Evolutionary conservation across 2,329 filamentous ascomycete genomes (phyloP), one percentile per base, ranked within the genome.

Genomic region (Colletotrichum truncatum): DNA sequence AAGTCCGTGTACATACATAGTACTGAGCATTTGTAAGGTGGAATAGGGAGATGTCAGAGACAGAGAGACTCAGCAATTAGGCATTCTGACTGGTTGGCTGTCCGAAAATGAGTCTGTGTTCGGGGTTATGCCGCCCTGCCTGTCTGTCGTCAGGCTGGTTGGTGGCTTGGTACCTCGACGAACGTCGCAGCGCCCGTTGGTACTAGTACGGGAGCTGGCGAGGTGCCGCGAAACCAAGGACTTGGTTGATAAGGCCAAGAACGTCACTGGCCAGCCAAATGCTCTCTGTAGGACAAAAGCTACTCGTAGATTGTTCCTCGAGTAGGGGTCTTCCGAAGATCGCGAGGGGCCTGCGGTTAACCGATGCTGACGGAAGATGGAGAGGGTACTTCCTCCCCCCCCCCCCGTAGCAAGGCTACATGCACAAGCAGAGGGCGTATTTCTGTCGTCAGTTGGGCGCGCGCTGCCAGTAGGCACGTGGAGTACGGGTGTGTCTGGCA

Each of bases 191-290:
- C n/a, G 48, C 18, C 16, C 25, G 16, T 41, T n/a, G 25, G 53
- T 18, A 38, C 25, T 23, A 26, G 59, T 57, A 63, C 46, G 30
- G 38, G 36, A 11, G 48, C 28, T 41, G 56, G 38, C 56, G 26
- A 61, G 16, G 30, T 30, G 30, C 54, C 16, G 46, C 23, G 38
- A 23, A 59, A 61, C 62, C 62, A 65, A 51, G 57, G n/a, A 55
- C 62, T 62, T 62, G 62, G 57, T 53, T 48, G 61, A 60, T 48
- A 53, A 61, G 46, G 55, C 48, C 60, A 64, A 64, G 45, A 16
- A 64, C 52, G 54, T 51, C 54, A 41, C 38, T 21, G 14, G 23
- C 14, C 26, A 23, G 38, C n/a, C n/a, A n/a, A n/a, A n/a, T n/a
- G n/a, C n/a, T n/a, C n/a, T n/a, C n/a, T n/a, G n/a, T n/a, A n/a